Base-by-base conservation (phyloP, 2,329 filamentous ascomycete species). In the Capronia americana region DNA sequence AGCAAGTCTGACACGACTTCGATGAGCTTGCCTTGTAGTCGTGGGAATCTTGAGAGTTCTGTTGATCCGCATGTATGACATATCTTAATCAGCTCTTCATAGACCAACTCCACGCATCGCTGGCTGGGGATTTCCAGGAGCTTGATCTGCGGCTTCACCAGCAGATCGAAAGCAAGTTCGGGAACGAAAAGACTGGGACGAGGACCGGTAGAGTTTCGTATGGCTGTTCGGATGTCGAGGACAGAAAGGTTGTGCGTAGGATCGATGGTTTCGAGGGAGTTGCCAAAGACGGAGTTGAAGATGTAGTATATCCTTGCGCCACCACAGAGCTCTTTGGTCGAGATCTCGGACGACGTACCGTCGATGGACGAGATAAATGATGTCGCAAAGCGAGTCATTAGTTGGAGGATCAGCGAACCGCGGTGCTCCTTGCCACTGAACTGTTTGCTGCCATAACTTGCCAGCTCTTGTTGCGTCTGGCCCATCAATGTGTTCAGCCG, bases 311-410 rank as follows among this genome's bases (percentile, higher is more conserved):
- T 97, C 66, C 94, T 88, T 55, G 93, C 93, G 76, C 93, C 93
- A 75, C 93, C 93, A 74, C 93, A 97, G 11, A 98, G 87, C 80
- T 98, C 95, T 80, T 99, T 98, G 44, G 95, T 99, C 20, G 95
- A 98, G 69, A 99, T 99, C 77, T 99, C 94, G 14, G 93, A 97
- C 4, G 94, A 98, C 7, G 95, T 99, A 83, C 95, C 95, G 76
- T 99, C 95, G 69, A 99, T 99, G 12, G 95, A 98, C 5, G 95
- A 94, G 76, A 97, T 98, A 80, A 99, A 99, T 0, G 93, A 97
- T 3, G 92, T 95, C 10, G 95, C 95, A 75, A 99, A 99, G 48
- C 95, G 91, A 12, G 95, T 99, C 95, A 99, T 99, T 64, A 97
- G 87, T 79, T 98, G 94, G 69, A 99, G 82, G 65, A 99, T 97